Evolutionary conservation across 2,329 filamentous ascomycete species (phyloP).

Genomic region (Colletotrichum phormii): DNA sequence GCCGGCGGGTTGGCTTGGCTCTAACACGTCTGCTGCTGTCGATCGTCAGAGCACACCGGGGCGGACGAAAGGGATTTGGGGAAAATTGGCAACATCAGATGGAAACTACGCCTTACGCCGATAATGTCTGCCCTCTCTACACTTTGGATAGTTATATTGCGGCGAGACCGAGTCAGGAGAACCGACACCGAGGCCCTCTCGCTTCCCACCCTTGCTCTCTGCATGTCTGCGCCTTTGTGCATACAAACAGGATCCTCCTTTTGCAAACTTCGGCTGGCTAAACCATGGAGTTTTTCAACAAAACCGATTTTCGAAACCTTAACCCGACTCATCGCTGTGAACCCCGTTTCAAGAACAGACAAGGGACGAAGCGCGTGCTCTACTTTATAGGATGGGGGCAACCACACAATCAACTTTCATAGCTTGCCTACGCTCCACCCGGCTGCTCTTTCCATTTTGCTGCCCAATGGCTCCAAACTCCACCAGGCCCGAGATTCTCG

Average conservation of each 20-base stretch:
- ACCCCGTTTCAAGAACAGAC: neutral
- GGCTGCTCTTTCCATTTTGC: neutral
- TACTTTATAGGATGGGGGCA: conserved; percentile 15
- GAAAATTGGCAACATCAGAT: neutral
- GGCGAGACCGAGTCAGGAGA: neutral
- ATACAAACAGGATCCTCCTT: too few species aligned
- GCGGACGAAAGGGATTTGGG: neutral
- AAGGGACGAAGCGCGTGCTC: neutral
- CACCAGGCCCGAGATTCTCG: conserved; percentile 16
- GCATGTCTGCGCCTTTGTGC: too few species aligned
- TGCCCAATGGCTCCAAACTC: neutral
- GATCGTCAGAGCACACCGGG: neutral
- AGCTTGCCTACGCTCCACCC: neutral
- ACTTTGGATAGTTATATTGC: neutral
- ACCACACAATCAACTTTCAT: neutral
- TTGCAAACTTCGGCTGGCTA: neutral
- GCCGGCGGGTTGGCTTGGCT: neutral
- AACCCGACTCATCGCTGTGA: neutral
- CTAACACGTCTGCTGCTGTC: neutral
- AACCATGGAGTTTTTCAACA: conserved; percentile 2
- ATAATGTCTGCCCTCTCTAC: too few species aligned
- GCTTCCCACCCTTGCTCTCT: neutral
- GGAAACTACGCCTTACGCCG: too few species aligned
- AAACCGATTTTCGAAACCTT: neutral
- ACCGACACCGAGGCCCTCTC: neutral